Percentiles rank a stretch among this genome's conserved stretches.
Evolutionary conservation across 1,284 basidiomycete genomes (phyloP).

Genomic region (Athelia psychrophila): DNA sequence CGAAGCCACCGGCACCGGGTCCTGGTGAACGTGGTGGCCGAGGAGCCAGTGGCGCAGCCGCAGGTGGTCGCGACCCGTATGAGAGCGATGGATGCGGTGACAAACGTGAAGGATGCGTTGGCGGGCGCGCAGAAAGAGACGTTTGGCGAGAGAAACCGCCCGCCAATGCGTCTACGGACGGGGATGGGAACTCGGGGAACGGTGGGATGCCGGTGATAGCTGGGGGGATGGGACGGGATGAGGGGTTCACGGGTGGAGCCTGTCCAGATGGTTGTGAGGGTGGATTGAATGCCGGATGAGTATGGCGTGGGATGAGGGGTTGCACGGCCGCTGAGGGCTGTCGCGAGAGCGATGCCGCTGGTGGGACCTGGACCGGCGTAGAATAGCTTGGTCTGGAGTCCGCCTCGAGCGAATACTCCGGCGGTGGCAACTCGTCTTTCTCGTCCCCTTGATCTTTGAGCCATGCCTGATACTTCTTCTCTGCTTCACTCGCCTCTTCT

Average conservation of each 20-base stretch:
- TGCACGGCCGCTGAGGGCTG: background rate
- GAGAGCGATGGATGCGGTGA: constrained; percentile 1
- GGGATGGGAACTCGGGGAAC: background rate
- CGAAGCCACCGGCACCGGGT: no score
- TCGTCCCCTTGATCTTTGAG: constrained; percentile 40
- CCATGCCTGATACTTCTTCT: constrained; percentile 48
- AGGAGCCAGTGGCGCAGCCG: constrained; percentile 9
- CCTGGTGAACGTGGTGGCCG: constrained; percentile 6
- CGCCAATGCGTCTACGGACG: constrained; percentile 23
- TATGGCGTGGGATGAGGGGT: background rate
- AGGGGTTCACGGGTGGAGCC: constrained; percentile 1
- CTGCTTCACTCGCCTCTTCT: constrained; percentile 16
- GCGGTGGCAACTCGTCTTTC: constrained; percentile 58
- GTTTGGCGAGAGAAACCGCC: constrained; percentile 28
- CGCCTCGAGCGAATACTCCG: constrained; percentile 63
- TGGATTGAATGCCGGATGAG: background rate
- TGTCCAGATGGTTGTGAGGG: background rate
- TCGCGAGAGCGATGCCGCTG: background rate
- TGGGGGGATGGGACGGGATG: constrained; percentile 3
- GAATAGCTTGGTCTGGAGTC: background rate
- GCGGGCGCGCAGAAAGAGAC: background rate
- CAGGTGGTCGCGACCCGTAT: background rate
- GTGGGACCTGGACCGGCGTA: background rate
- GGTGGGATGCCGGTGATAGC: constrained; percentile 2
- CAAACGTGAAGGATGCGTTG: background rate